These are phyloP conservation scores for Phytophthora litchii DNA, from an alignment of 352 stramenopile genomes.

Conservation along the genomic window DNA sequence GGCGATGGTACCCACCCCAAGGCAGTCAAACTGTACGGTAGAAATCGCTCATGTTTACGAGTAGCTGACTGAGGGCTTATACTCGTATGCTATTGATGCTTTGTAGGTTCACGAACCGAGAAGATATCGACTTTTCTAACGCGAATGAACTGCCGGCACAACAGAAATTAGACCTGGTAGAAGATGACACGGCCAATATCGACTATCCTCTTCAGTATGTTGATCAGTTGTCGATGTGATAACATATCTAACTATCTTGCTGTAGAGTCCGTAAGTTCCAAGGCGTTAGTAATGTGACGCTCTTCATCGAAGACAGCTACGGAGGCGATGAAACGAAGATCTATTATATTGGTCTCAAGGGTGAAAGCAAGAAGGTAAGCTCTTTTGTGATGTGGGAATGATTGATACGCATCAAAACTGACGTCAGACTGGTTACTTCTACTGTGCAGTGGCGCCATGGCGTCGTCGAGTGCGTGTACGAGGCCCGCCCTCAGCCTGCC, in stretches of 20 bases:
- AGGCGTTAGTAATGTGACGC: constrained; percentile 78
- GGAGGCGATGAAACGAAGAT: constrained; percentile 74
- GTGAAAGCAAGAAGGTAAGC: constrained; percentile 84
- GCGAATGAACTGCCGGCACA: constrained; percentile 73
- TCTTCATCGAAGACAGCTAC: constrained; percentile 83
- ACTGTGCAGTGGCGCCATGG: constrained; percentile 77
- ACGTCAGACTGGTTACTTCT: constrained; percentile 17
- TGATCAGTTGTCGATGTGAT: neutral
- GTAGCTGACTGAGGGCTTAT: no score
- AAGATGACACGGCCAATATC: constrained; percentile 66
- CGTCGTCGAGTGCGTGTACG: constrained; percentile 86
- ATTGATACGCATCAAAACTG: constrained; percentile 7
- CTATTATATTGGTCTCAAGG: constrained; percentile 90
- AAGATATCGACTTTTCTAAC: constrained; percentile 89
- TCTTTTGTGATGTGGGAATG: neutral
- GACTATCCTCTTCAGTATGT: constrained; percentile 84
- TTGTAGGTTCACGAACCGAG: constrained; percentile 73
- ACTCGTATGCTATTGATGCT: neutral
- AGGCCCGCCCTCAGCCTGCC: constrained; percentile 72
- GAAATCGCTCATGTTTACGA: no score
- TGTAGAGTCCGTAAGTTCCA: constrained; percentile 87
- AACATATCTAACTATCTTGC: constrained; percentile 2
- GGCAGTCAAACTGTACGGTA: constrained; percentile 72
- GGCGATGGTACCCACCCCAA: constrained; percentile 82
- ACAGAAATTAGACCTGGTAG: constrained; percentile 78